Conservation (phyloP, 164 flowering plant species). For the grape (Vitis vinifera) region ASM3070453v1 NC_081820.1:19426001-19426500, state of each 20-base stretch:
- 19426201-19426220: slow-evolving; percentile 57
- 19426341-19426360: slow-evolving; percentile 87
- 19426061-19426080: slow-evolving; percentile 20
- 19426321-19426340: slow-evolving; percentile 29
- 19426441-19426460: slow-evolving; percentile 51
- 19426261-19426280: slow-evolving; percentile 88
- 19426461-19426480: slow-evolving; percentile 56
- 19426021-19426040: no score
- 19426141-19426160: slow-evolving; percentile 48
- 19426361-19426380: slow-evolving; percentile 77
- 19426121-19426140: slow-evolving; percentile 47
- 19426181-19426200: slow-evolving; percentile 71
- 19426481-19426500: slow-evolving; percentile 56
- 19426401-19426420: slow-evolving; percentile 57
- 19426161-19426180: slow-evolving; percentile 90
- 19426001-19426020: no score
- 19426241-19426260: slow-evolving; percentile 92
- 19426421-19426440: slow-evolving; percentile 66
- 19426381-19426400: slow-evolving; percentile 59
- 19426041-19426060: neutral
- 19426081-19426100: slow-evolving; percentile 35
- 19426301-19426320: slow-evolving; percentile 61
- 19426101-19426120: slow-evolving; percentile 57
- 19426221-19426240: slow-evolving; percentile 58
- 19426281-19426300: slow-evolving; percentile 56